These are phyloP conservation scores for Sphaerulina populicola DNA, from an alignment of 2,329 filamentous ascomycete species.

Conservation along the genomic window DNA sequence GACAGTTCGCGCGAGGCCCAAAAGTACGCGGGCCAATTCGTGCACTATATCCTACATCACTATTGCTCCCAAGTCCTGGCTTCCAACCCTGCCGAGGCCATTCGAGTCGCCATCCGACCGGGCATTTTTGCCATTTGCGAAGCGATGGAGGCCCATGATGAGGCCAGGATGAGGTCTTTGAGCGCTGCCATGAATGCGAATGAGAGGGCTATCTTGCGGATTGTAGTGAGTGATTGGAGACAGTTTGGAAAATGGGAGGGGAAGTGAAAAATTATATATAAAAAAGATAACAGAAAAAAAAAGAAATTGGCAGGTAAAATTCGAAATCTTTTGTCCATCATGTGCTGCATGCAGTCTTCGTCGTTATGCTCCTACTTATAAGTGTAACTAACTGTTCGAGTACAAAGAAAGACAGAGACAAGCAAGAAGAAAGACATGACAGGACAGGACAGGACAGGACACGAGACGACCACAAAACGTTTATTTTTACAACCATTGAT, in stretches of 20 bases:
- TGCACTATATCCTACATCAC: slow-evolving; percentile 50
- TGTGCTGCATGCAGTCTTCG: too few relatives aligned
- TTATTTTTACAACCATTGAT: too few relatives aligned
- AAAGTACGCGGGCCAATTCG: slow-evolving; percentile 49
- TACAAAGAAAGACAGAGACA: too few relatives aligned
- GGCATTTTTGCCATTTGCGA: slow-evolving; percentile 48
- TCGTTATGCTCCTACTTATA: too few relatives aligned
- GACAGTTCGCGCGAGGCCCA: slow-evolving; percentile 54
- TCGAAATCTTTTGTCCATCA: too few relatives aligned
- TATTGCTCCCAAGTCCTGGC: slow-evolving; percentile 49
- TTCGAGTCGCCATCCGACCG: slow-evolving; percentile 46
- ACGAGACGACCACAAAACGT: too few relatives aligned
- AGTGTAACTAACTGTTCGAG: too few relatives aligned
- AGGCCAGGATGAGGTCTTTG: slow-evolving; percentile 44
- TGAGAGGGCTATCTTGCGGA: slow-evolving; percentile 46
- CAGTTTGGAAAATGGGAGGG: slow-evolving; percentile 31
- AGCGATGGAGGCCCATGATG: slow-evolving; percentile 39
- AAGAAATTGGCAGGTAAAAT: too few relatives aligned
- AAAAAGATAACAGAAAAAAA: too few relatives aligned
- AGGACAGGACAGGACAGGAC: too few relatives aligned
- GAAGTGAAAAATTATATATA: neutral
- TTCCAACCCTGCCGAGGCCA: slow-evolving; percentile 42
- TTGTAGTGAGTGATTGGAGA: slow-evolving; percentile 46
- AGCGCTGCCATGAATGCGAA: slow-evolving; percentile 47
- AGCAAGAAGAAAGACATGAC: too few relatives aligned